Evolutionary conservation across 768 basidiomycete species (phyloP), one percentile per base, ranked within the genome.

Genomic region (Pluteus cervinus): DNA sequence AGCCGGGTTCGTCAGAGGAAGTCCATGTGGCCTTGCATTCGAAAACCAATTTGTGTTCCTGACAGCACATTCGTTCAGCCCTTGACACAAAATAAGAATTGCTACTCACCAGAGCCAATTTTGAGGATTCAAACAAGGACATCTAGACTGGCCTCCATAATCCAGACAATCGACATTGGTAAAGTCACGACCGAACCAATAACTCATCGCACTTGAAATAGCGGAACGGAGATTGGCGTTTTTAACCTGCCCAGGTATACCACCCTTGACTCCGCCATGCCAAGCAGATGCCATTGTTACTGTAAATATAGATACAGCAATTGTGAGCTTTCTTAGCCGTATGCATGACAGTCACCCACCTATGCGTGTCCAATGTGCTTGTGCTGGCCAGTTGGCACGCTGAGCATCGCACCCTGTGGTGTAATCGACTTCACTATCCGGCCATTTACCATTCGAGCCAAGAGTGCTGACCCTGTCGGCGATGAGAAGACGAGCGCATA

Each of bases 1-100:
- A n/a, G n/a, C n/a, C n/a, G n/a, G n/a, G n/a, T n/a, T n/a, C n/a
- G n/a, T n/a, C n/a, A n/a, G n/a, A n/a, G n/a, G n/a, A n/a, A n/a
- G n/a, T n/a, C n/a, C n/a, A n/a, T n/a, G n/a, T n/a, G n/a, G n/a
- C 51, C 68, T 8, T 29, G 75, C 75, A 45, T 79, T 79, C 4
- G 70, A 69, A 46, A 68, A 76, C 80, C 79, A 81, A 49, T 81
- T 81, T 1, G 71, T 69, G 46, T 81, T 83, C 75, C 77, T 80
- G 9, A 30, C 22, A 14, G 7, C n/a, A n/a, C n/a, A n/a, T 28
- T 16, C 57, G 32, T 7, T 49, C 15, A 33, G 29, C 25, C 22
- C n/a, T 42, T 11, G 17, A 14, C 10, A 29, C 23, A n/a, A 21
- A n/a, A 20, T 20, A 37, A 31, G 25, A 16, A 7, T n/a, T 17